Evolutionary conservation across 2,329 filamentous ascomycete species (phyloP).

Genomic region (Penicillium sp.): DNA sequence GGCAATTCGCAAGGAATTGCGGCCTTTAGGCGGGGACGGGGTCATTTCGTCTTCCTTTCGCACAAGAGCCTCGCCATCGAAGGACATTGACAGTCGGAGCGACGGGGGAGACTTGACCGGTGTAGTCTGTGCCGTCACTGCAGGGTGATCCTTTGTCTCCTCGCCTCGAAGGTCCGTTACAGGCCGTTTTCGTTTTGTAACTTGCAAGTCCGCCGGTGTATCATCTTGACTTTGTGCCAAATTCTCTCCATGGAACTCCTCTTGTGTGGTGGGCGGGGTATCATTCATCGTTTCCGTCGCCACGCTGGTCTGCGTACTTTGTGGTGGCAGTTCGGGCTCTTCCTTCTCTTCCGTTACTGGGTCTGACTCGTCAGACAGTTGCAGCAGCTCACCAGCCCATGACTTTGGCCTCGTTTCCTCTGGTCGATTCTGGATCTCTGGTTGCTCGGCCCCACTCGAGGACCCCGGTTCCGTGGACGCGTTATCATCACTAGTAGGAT

Average conservation of each 20-base stretch:
- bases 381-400: constrained; percentile 21
- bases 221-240: constrained; percentile 11
- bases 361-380: constrained; percentile 24
- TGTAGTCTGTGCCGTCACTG: constrained; percentile 14
- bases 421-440: constrained; percentile 19
- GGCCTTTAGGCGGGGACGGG: constrained; percentile 38
- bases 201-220: constrained; percentile 18
- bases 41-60: constrained; percentile 37
- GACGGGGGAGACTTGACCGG: constrained; percentile 35
- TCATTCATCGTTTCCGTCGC: constrained; percentile 23
- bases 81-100: constrained; percentile 38
- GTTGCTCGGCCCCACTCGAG: constrained; percentile 28
- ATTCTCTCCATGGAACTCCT: constrained; percentile 15
- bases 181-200: constrained; percentile 33
- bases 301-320: constrained; percentile 31
- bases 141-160: constrained; percentile 6
- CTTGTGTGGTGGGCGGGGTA: constrained; percentile 21
- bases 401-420: constrained; percentile 16
- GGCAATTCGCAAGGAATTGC: constrained; percentile 63
- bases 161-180: constrained; percentile 26
- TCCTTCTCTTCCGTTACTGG: constrained; percentile 24
- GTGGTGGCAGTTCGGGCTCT: constrained; percentile 20
- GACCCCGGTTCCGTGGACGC: constrained; percentile 24
- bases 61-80: constrained; percentile 38
- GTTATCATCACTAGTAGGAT: constrained; percentile 27